Conservation (phyloP, 768 basidiomycete genomes). For the Tricholoma bakamatsutake region DNA sequence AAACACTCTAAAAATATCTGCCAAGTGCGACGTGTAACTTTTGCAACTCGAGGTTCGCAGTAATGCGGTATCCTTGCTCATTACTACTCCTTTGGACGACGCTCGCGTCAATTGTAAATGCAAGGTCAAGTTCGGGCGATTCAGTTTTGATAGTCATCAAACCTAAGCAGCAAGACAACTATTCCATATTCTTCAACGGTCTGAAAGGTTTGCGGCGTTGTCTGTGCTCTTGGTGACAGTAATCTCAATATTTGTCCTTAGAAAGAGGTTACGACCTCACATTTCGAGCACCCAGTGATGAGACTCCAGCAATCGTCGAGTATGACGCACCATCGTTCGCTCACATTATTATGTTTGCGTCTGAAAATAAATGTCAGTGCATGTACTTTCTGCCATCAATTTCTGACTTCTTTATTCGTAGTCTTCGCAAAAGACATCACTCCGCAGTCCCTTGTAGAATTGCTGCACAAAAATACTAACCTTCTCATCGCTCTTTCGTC, state of each 20-base stretch:
- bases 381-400: not conserved
- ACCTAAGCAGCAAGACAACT: constrained; percentile 61
- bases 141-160: constrained; percentile 85
- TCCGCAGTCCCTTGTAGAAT: constrained; percentile 71
- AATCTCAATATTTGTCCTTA: constrained; percentile 21
- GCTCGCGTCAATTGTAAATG: constrained; percentile 30
- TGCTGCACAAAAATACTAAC: constrained; percentile 70
- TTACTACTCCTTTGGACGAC: constrained; percentile 28
- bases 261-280: constrained; percentile 83
- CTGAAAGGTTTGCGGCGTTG: constrained; percentile 51
- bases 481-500: constrained; percentile 78
- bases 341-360: constrained; percentile 84
- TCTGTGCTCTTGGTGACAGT: not conserved
- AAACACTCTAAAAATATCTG: constrained; percentile 17
- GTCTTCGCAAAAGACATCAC: constrained; percentile 71
- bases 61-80: constrained; percentile 34
- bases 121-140: constrained; percentile 76
- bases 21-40: constrained; percentile 18
- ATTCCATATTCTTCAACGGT: constrained; percentile 76
- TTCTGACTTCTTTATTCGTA: constrained; percentile 22
- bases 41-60: constrained; percentile 8
- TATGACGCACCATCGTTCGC: constrained; percentile 73
- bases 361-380: constrained; percentile 78
- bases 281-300: constrained; percentile 79
- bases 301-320: constrained; percentile 56